phyloP scores from a whole-genome alignment of 2,329 filamentous ascomycete genomes.

The Aurifilum marmelostoma region DNA sequence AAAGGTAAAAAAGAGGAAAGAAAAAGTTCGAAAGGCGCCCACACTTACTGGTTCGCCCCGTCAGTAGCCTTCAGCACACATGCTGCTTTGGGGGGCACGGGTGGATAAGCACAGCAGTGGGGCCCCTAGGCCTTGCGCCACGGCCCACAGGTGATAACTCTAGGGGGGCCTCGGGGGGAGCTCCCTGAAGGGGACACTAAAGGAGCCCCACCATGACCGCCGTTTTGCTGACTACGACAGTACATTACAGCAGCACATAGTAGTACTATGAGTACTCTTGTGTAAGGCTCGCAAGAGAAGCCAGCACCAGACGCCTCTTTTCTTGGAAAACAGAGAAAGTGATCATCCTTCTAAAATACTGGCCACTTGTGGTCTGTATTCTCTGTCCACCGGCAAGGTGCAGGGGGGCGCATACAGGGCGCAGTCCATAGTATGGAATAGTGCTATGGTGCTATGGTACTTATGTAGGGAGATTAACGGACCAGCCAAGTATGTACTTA shows the following conservation, averaged over 20 bases:
- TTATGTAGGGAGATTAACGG: too few relatives aligned
- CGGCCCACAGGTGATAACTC: not conserved
- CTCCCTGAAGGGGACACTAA: not conserved
- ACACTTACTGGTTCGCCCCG: not conserved
- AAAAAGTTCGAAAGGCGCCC: conserved; percentile 3
- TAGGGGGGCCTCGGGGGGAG: not conserved
- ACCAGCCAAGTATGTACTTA: too few relatives aligned
- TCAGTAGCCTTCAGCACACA: not conserved
- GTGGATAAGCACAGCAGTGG: conserved; percentile 2
- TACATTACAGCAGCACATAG: too few relatives aligned
- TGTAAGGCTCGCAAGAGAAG: too few relatives aligned
- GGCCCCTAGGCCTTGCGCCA: not conserved
- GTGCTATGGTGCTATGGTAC: not conserved
- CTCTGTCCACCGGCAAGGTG: not conserved
- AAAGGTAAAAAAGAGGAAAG: not conserved
- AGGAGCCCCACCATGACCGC: not conserved
- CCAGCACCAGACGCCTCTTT: too few relatives aligned
- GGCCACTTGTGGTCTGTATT: not conserved
- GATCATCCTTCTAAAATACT: not conserved
- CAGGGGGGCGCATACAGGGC: not conserved
- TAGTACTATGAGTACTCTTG: too few relatives aligned
- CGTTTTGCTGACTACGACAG: not conserved
- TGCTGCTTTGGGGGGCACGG: not conserved
- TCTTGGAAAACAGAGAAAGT: not conserved
- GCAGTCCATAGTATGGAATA: not conserved